A percentile compares a stretch with the other conserved stretches of the same genome.
phyloP scores from a whole-genome alignment of 2,329 filamentous ascomycete genomes.

The Aspergillus novoparasiticus region DNA sequence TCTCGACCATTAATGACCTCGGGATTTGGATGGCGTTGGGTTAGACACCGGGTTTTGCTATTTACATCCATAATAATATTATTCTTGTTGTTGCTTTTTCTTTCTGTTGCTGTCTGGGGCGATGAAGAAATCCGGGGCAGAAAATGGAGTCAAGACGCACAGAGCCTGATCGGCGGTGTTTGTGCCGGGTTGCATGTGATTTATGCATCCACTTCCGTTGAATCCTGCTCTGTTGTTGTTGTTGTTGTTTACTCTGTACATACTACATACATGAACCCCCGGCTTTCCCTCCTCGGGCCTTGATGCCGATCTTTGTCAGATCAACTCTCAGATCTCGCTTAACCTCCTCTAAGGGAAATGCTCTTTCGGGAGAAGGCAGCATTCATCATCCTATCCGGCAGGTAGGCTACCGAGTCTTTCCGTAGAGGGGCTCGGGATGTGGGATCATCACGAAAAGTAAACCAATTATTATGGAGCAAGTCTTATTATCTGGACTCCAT shows the following conservation, averaged over 20 bases:
- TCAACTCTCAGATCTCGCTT: neutral
- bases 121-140: neutral
- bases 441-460: neutral
- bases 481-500: neutral
- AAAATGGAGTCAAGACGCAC: neutral
- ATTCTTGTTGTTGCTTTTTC: neutral
- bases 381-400: neutral
- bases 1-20: conserved; percentile 1
- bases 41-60: neutral
- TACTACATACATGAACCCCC: neutral
- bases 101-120: too few relatives aligned
- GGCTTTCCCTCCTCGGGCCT: neutral
- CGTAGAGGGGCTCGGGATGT: neutral
- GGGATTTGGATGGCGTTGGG: conserved; percentile 7
- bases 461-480: neutral
- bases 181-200: neutral
- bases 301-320: neutral
- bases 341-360: neutral
- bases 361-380: neutral
- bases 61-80: neutral
- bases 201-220: neutral
- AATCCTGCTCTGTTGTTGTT: neutral
- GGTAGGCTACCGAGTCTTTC: neutral
- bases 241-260: neutral
- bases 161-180: neutral